phyloP scores from a whole-genome alignment of 768 basidiomycete species.

The Tulasnella sp. region DNA sequence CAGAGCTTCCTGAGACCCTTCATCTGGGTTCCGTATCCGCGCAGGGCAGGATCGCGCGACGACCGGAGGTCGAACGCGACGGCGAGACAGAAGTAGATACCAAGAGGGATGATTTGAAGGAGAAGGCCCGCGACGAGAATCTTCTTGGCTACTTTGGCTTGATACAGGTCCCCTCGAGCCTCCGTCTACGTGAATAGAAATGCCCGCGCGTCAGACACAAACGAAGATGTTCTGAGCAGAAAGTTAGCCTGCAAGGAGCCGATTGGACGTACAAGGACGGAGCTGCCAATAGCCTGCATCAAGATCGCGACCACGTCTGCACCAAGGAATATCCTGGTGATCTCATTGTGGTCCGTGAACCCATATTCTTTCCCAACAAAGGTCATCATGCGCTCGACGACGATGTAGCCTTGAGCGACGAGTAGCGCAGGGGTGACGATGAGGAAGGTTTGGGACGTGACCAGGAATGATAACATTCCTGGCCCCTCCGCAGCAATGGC shows the following conservation, averaged over 20 bases:
- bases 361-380: conserved; percentile 22
- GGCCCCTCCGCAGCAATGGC: not conserved
- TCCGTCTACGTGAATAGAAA: conserved; percentile 15
- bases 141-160: not conserved
- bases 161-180: not conserved
- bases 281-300: conserved; percentile 19
- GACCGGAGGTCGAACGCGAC: conserved; percentile 18
- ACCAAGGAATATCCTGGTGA: conserved; percentile 27
- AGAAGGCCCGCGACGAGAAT: conserved; percentile 26
- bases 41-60: not conserved
- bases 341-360: conserved; percentile 16
- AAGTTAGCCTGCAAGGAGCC: not conserved
- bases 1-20: conserved; percentile 22
- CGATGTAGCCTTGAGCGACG: conserved; percentile 27
- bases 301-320: conserved; percentile 26
- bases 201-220: not conserved
- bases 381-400: conserved; percentile 26
- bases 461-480: not conserved
- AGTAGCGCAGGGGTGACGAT: conserved; percentile 28
- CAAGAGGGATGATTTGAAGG: conserved; percentile 25
- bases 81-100: conserved; percentile 21
- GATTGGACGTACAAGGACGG: not conserved
- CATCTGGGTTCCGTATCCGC: not conserved
- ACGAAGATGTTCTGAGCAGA: not conserved
- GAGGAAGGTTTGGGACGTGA: conserved; percentile 18